These are phyloP conservation scores for Auriscalpium vulgare DNA, from an alignment of 768 basidiomycete genomes.

Conservation along the genomic window DNA sequence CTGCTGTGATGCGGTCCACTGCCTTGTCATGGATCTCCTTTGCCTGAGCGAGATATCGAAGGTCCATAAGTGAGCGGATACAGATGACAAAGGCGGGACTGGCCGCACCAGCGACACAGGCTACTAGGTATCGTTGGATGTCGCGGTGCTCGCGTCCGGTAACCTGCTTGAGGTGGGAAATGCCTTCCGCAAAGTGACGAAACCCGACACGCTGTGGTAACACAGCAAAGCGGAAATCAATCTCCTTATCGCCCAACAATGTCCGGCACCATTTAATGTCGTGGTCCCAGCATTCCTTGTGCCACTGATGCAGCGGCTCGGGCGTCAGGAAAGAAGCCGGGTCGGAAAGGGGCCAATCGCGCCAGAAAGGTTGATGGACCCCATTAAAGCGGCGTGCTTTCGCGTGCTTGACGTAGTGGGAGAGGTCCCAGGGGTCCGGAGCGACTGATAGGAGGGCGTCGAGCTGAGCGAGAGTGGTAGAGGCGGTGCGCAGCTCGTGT, in stretches of 20 bases:
- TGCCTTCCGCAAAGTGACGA: constrained; percentile 30
- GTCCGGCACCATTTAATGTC: constrained; percentile 31
- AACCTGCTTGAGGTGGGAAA: constrained; percentile 33
- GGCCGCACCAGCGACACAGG: constrained; percentile 27
- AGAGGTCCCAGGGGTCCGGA: background rate
- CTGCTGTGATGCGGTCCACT: background rate
- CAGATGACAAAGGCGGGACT: constrained; percentile 23
- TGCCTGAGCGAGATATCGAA: constrained; percentile 29
- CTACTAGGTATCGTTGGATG: background rate
- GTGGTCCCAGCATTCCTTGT: constrained; percentile 32
- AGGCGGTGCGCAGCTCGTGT: background rate
- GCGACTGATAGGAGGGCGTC: background rate
- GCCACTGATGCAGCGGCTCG: constrained; percentile 24
- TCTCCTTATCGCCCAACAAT: constrained; percentile 23
- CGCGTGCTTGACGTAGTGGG: background rate
- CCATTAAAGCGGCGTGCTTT: background rate
- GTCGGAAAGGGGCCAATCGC: background rate
- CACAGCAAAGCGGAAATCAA: constrained; percentile 30
- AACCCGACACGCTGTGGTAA: constrained; percentile 28
- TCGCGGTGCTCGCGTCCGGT: constrained; percentile 33
- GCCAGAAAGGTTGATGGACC: background rate
- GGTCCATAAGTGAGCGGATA: constrained; percentile 29
- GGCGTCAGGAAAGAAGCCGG: background rate
- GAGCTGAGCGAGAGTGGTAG: background rate
- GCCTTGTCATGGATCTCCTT: constrained; percentile 12